These are phyloP conservation scores for Pichia sp. DNA, from an alignment of 1,139 yeast species.

Conservation along the genomic window DNA sequence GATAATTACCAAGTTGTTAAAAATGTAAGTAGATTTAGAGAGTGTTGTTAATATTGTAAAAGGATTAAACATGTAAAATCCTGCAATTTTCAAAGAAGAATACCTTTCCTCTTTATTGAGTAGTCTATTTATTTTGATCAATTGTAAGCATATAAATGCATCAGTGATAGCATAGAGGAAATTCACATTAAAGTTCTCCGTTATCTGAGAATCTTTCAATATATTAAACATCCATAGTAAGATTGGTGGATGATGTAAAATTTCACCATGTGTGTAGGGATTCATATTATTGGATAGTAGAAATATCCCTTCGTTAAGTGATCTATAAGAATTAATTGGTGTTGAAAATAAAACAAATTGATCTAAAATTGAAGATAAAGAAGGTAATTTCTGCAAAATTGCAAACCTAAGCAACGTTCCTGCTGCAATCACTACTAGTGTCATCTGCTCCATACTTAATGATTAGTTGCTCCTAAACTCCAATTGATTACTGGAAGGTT, in stretches of 20 bases:
- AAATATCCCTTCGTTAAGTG: constrained; percentile 74
- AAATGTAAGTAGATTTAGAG: constrained; percentile 58
- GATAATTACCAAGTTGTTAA: constrained; percentile 52
- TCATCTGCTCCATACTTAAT: constrained; percentile 3
- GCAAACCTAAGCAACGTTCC: constrained; percentile 8
- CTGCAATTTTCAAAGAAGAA: constrained; percentile 41
- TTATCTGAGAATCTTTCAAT: constrained; percentile 21
- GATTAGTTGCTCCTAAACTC: background rate
- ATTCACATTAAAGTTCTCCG: constrained; percentile 23
- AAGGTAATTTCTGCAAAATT: constrained; percentile 6
- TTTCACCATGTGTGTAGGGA: constrained; percentile 79
- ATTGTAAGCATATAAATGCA: constrained; percentile 34
- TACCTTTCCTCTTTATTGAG: constrained; percentile 20
- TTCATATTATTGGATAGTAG: constrained; percentile 52
- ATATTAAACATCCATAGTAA: constrained; percentile 45
- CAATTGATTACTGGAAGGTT: background rate
- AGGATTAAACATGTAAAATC: constrained; percentile 76
- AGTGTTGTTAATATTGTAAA: constrained; percentile 58
- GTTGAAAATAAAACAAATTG: constrained; percentile 71
- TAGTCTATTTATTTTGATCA: constrained; percentile 35
- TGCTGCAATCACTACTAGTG: constrained; percentile 1
- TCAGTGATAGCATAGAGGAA: constrained; percentile 38
- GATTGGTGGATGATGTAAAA: constrained; percentile 71
- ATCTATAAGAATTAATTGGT: constrained; percentile 59
- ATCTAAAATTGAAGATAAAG: constrained; percentile 34